phyloP scores from a whole-genome alignment of 768 basidiomycete genomes.

The Boletus bicolor region DNA sequence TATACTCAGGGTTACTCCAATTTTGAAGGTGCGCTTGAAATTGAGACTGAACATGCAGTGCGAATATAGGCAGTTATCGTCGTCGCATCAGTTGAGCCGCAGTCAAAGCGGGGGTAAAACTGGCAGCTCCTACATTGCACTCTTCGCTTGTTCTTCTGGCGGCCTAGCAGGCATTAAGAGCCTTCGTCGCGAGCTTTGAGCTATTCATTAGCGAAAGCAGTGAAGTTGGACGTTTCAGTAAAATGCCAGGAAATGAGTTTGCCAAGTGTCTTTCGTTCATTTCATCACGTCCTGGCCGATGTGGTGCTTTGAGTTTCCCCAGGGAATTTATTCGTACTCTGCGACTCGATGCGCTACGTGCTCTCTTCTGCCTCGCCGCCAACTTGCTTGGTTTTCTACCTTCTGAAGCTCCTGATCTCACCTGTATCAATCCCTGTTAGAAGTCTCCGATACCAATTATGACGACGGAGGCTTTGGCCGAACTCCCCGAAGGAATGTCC shows the following conservation, averaged over 20 bases:
- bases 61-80: slow-evolving; percentile 40
- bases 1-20: slow-evolving; percentile 60
- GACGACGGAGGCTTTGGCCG: slow-evolving; percentile 51
- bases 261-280: slow-evolving; percentile 18
- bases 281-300: slow-evolving; percentile 18
- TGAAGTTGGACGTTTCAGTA: slow-evolving; percentile 35
- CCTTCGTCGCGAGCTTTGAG: slow-evolving; percentile 44
- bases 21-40: slow-evolving; percentile 83
- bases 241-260: slow-evolving; percentile 30
- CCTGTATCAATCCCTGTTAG: slow-evolving; percentile 47
- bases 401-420: slow-evolving; percentile 50
- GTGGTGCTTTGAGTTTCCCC: slow-evolving; percentile 27
- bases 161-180: slow-evolving; percentile 31
- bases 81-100: slow-evolving; percentile 39
- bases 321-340: slow-evolving; percentile 17
- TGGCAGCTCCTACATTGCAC: slow-evolving; percentile 33
- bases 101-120: slow-evolving; percentile 50
- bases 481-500: slow-evolving; percentile 45
- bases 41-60: slow-evolving; percentile 54
- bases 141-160: slow-evolving; percentile 19
- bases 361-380: slow-evolving; percentile 40
- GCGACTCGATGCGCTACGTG: slow-evolving; percentile 45
- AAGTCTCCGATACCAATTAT: slow-evolving; percentile 57
- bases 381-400: slow-evolving; percentile 37
- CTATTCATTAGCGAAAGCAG: slow-evolving; percentile 47